These are phyloP conservation scores for Lippia alba DNA, from an alignment of 305 asterid genomes.

Conservation along the genomic window DNA sequence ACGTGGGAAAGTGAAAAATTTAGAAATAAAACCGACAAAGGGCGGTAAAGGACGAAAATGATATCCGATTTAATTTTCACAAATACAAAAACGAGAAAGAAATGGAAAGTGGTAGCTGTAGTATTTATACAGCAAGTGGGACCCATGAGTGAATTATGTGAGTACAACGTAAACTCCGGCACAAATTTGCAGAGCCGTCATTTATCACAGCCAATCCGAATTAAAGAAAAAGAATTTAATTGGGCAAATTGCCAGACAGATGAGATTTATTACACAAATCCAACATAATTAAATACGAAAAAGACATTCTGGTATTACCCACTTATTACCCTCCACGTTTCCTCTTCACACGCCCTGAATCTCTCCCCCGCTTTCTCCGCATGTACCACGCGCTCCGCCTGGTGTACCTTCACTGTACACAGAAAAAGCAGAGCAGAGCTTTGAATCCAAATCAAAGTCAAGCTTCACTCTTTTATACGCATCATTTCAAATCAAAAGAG, in stretches of 20 bases:
- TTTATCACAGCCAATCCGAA: slow-evolving; percentile 8
- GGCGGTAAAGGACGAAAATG: no score
- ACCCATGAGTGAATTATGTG: slow-evolving; percentile 13
- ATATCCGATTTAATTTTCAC: no score
- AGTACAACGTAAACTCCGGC: slow-evolving; percentile 3
- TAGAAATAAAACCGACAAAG: no score
- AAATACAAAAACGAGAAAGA: neutral
- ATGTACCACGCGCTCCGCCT: slow-evolving; percentile 37
- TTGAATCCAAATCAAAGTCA: slow-evolving; percentile 40
- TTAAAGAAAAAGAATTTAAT: slow-evolving; percentile 7
- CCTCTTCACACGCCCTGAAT: slow-evolving; percentile 34
- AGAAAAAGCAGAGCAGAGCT: slow-evolving; percentile 8
- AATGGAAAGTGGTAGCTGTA: neutral
- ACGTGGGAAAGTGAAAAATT: no score
- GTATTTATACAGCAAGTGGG: slow-evolving; percentile 2
- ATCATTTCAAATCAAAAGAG: slow-evolving; percentile 41
- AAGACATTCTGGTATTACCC: slow-evolving; percentile 36
- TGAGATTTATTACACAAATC: slow-evolving; percentile 38
- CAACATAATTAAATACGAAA: slow-evolving; percentile 23
- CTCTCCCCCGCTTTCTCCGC: slow-evolving; percentile 27
- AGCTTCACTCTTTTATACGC: slow-evolving; percentile 33
- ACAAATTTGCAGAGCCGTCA: slow-evolving; percentile 27
- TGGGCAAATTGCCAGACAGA: slow-evolving; percentile 36
- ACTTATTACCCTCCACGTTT: slow-evolving; percentile 42
- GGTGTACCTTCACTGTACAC: slow-evolving; percentile 33